Conservation (phyloP, 306 rosid species). For the Vigna radiata region DNA sequence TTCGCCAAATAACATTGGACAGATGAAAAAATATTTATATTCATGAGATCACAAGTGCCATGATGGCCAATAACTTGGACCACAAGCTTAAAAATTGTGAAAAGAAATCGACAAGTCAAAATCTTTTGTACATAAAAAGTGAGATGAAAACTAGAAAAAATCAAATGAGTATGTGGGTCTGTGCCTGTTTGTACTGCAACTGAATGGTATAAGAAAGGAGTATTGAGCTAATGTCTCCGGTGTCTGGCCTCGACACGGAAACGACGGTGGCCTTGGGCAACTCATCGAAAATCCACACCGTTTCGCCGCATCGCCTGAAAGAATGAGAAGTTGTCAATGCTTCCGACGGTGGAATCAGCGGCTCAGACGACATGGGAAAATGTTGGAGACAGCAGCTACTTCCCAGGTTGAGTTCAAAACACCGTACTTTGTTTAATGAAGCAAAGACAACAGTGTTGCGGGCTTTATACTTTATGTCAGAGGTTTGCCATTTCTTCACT, state of each 20-base stretch:
- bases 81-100: constrained; percentile 9
- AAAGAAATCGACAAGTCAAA: not conserved
- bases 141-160: not conserved
- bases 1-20: constrained; percentile 1
- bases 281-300: constrained; percentile 66
- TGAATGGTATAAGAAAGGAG: constrained; percentile 82
- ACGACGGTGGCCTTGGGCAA: constrained; percentile 73
- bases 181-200: constrained; percentile 90
- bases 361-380: constrained; percentile 67
- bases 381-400: not conserved
- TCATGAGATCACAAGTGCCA: not conserved
- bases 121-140: not conserved
- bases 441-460: not conserved
- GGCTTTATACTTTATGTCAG: constrained; percentile 52
- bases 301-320: constrained; percentile 52
- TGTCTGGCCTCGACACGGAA: constrained; percentile 77
- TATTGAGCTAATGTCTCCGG: constrained; percentile 82
- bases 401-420: not conserved
- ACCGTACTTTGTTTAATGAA: constrained; percentile 18
- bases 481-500: constrained; percentile 15
- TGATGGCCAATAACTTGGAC: constrained; percentile 27
- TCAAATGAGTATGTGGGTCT: not conserved
- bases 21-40: not conserved
- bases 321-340: constrained; percentile 44
- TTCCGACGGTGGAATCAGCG: constrained; percentile 58